phyloP scores from a whole-genome alignment of 1,284 basidiomycete genomes.

The Flammula alnicola region DNA sequence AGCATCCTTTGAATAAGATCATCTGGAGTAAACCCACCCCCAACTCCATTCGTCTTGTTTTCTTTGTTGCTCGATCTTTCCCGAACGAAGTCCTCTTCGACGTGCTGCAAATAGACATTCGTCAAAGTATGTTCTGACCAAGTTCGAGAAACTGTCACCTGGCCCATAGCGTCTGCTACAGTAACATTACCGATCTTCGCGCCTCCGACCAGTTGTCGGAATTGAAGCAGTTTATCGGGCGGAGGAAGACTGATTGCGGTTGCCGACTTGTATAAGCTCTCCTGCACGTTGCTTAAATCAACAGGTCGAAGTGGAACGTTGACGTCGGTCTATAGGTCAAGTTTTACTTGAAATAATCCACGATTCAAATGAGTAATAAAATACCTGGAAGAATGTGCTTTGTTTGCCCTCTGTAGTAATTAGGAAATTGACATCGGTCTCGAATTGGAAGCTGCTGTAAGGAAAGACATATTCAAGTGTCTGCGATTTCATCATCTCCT shows the following conservation, averaged over 20 bases:
- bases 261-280: slow-evolving; percentile 51
- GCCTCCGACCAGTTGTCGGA: slow-evolving; percentile 58
- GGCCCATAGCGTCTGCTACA: slow-evolving; percentile 56
- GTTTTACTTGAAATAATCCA: too few species aligned
- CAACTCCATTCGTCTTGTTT: slow-evolving; percentile 9
- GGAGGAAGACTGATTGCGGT: slow-evolving; percentile 49
- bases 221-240: slow-evolving; percentile 50
- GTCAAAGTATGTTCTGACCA: not conserved
- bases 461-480: slow-evolving; percentile 83
- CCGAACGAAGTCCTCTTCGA: slow-evolving; percentile 76
- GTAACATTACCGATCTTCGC: slow-evolving; percentile 57
- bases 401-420: slow-evolving; percentile 70
- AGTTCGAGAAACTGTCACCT: slow-evolving; percentile 41
- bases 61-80: slow-evolving; percentile 41
- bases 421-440: slow-evolving; percentile 73
- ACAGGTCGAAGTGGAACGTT: slow-evolving; percentile 49
- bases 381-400: slow-evolving; percentile 70
- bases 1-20: slow-evolving; percentile 68
- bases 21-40: slow-evolving; percentile 50
- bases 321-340: slow-evolving; percentile 51
- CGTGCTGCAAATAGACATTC: slow-evolving; percentile 47
- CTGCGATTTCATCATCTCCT: slow-evolving; percentile 70
- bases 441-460: slow-evolving; percentile 75
- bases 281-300: slow-evolving; percentile 15
- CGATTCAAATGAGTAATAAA: slow-evolving; percentile 5